Evolutionary conservation across 2,329 filamentous ascomycete species (phyloP).

Genomic region (Zasmidium angulare): DNA sequence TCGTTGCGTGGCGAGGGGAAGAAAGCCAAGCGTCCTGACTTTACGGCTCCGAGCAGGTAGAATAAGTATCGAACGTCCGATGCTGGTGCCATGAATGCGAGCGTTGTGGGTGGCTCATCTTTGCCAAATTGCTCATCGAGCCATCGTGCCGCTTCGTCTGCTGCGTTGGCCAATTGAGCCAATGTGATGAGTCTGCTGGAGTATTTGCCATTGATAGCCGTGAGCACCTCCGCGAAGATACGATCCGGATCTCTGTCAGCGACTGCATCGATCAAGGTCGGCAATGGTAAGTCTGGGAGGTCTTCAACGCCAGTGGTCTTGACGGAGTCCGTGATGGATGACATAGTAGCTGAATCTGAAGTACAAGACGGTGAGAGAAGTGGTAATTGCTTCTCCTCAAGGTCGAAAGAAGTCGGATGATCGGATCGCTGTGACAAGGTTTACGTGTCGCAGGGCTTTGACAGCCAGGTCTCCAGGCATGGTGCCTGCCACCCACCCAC

Average conservation of each 20-base stretch:
- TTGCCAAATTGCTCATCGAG: conserved; percentile 16
- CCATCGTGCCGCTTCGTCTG: conserved; percentile 18
- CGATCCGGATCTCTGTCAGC: conserved; percentile 2
- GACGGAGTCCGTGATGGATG: background rate
- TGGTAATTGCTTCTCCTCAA: no score
- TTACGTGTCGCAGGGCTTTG: background rate
- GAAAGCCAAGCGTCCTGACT: conserved; percentile 16
- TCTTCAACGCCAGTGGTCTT: background rate
- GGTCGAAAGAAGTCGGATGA: background rate
- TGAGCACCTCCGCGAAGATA: conserved; percentile 5
- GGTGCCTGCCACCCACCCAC: background rate
- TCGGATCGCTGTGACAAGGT: background rate
- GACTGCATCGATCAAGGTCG: conserved; percentile 2
- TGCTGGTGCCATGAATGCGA: conserved; percentile 11
- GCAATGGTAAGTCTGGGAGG: conserved; percentile 1
- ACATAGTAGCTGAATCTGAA: background rate
- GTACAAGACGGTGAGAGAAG: background rate
- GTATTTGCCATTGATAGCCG: background rate
- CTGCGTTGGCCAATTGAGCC: conserved; percentile 11
- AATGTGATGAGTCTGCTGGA: conserved; percentile 1
- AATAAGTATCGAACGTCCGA: conserved; percentile 15
- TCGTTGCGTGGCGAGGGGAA: conserved; percentile 19
- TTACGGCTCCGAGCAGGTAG: conserved; percentile 15
- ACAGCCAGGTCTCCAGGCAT: background rate
- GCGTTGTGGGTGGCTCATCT: conserved; percentile 2